A percentile compares a stretch with the other conserved stretches of the same genome.
phyloP scores from a whole-genome alignment of 345 rosid genomes.

The Pelargonium nanum region DNA sequence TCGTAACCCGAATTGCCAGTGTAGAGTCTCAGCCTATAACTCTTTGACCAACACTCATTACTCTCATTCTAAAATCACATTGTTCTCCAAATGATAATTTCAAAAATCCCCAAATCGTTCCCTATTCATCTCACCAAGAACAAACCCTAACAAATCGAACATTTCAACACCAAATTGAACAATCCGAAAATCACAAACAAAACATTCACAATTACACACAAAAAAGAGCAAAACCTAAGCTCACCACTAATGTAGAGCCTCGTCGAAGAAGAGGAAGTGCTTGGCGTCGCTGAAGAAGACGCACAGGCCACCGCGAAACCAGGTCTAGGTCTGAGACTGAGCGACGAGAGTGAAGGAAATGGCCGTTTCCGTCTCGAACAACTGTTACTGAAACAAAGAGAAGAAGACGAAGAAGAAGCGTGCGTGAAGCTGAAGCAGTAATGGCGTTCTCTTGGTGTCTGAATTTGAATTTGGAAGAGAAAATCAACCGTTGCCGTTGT shows the following conservation, averaged over 20 bases:
- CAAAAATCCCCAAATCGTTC: not conserved
- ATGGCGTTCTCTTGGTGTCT: not conserved
- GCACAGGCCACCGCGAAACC: not conserved
- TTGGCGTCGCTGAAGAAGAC: not conserved
- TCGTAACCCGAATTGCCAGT: no score
- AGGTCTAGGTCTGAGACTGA: not conserved
- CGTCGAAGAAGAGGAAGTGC: not conserved
- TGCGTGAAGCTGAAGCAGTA: not conserved
- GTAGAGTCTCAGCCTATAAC: no score
- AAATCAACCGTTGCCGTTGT: not conserved
- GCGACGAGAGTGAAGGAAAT: not conserved
- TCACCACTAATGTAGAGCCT: conserved; percentile 2
- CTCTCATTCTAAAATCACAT: not conserved
- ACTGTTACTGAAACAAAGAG: not conserved
- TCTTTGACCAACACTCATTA: no score
- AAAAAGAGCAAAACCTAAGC: not conserved
- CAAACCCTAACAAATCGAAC: not conserved
- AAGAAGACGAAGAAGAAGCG: not conserved
- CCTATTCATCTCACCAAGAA: not conserved
- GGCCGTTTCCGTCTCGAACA: not conserved
- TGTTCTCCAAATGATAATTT: not conserved
- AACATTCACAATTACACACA: not conserved
- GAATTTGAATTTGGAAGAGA: not conserved
- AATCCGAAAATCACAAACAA: not conserved
- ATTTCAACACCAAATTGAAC: not conserved